Conservation (phyloP, 2,329 filamentous ascomycete species). For the Hypomyces rosellus region DNA sequence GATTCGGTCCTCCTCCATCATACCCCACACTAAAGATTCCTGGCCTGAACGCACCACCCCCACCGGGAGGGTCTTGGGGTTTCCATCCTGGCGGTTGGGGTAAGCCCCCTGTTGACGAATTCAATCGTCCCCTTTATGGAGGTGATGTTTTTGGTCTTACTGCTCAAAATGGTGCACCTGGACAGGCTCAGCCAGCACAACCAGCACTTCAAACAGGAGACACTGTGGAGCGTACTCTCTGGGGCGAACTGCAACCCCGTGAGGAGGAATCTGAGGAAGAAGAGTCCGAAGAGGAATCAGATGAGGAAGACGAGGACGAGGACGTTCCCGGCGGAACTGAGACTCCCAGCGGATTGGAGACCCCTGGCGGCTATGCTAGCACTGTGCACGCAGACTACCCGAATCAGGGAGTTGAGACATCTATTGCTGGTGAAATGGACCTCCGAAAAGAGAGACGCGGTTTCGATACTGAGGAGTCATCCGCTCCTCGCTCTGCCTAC, state of each 20-base stretch:
- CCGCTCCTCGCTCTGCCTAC: constrained; percentile 72
- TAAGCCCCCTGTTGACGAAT: constrained; percentile 90
- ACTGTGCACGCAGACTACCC: constrained; percentile 71
- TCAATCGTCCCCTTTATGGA: constrained; percentile 84
- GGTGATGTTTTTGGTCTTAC: constrained; percentile 88
- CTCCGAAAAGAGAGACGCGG: constrained; percentile 77
- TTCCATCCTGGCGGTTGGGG: constrained; percentile 95
- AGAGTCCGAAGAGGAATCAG: constrained; percentile 68
- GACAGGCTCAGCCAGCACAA: constrained; percentile 31
- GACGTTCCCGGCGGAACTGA: constrained; percentile 61
- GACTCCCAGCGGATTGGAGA: constrained; percentile 72
- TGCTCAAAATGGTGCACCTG: constrained; percentile 33
- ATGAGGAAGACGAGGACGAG: constrained; percentile 59
- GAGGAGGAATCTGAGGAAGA: constrained; percentile 70
- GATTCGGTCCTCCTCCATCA: constrained; percentile 85
- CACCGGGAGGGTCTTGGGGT: constrained; percentile 84
- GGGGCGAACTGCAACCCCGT: constrained; percentile 83
- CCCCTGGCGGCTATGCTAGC: constrained; percentile 73
- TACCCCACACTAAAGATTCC: constrained; percentile 95
- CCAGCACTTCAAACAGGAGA: constrained; percentile 52
- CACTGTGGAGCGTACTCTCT: constrained; percentile 77
- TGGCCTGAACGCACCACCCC: constrained; percentile 87
- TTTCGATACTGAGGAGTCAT: constrained; percentile 78
- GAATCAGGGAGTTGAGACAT: constrained; percentile 62
- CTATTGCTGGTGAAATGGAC: constrained; percentile 80